phyloP scores from a whole-genome alignment of 2,329 filamentous ascomycete genomes.

The Calonectria montana region DNA sequence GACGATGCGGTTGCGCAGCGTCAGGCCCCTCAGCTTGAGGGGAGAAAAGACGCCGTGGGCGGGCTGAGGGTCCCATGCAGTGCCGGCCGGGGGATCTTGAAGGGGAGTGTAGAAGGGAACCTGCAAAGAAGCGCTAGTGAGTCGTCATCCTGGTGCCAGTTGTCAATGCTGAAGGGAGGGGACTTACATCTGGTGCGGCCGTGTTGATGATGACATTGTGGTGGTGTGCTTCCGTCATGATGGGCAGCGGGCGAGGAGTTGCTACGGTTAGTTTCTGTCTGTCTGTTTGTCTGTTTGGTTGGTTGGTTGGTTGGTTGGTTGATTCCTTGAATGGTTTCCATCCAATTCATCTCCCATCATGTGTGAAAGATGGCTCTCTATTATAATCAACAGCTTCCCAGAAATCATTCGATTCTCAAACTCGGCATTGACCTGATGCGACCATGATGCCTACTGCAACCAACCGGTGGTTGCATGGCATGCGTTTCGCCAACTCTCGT shows the following conservation, averaged over 20 bases:
- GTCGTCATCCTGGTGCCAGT: not conserved
- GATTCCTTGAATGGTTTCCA: not conserved
- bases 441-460: not conserved
- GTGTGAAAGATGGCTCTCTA: not conserved
- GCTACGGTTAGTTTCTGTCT: not conserved
- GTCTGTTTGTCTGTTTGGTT: not conserved
- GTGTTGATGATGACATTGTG: conserved; percentile 33
- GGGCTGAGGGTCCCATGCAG: conserved; percentile 38
- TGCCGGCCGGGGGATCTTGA: conserved; percentile 40
- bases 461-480: conserved; percentile 12
- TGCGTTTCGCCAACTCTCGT: not conserved
- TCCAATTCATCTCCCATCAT: not conserved
- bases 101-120: conserved; percentile 40
- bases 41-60: conserved; percentile 54
- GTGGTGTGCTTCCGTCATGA: conserved; percentile 20
- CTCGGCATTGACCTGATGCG: not conserved
- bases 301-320: not conserved
- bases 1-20: conserved; percentile 59
- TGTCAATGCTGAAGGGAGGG: not conserved
- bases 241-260: not conserved
- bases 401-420: conserved; percentile 1
- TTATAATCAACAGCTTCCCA: not conserved
- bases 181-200: conserved; percentile 32
- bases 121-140: conserved; percentile 10
- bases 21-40: conserved; percentile 55